A percentile compares a stretch with the other conserved stretches of the same genome.
Conservation (phyloP, 1,284 basidiomycete genomes). For the Puccinia hordei region DNA sequence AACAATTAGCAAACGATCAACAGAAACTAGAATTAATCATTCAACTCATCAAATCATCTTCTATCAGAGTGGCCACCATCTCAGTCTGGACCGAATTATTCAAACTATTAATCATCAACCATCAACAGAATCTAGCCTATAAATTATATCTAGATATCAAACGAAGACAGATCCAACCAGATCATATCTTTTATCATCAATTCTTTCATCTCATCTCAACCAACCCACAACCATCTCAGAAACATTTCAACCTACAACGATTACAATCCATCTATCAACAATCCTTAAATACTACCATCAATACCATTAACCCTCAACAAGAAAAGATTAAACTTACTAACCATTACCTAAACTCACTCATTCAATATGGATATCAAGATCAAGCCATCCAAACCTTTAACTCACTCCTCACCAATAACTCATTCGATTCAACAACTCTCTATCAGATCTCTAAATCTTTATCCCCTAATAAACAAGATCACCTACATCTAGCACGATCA, state of each 20-base stretch:
- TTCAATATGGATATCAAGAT: not conserved
- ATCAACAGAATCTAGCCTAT: constrained; percentile 14
- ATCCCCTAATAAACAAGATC: not conserved
- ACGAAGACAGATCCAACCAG: constrained; percentile 52
- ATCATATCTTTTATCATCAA: constrained; percentile 52
- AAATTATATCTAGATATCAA: constrained; percentile 51
- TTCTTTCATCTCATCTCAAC: constrained; percentile 49
- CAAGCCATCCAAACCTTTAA: constrained; percentile 23
- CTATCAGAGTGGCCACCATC: constrained; percentile 51
- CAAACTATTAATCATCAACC: constrained; percentile 43
- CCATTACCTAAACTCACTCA: constrained; percentile 19
- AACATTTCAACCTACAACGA: not conserved
- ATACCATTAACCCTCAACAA: not conserved
- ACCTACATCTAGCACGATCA: not conserved
- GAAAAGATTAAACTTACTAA: constrained; percentile 10
- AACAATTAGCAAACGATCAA: not conserved
- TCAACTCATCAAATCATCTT: constrained; percentile 51
- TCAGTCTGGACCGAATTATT: constrained; percentile 56
- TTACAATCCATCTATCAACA: constrained; percentile 34
- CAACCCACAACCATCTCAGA: not conserved
- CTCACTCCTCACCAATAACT: not conserved
- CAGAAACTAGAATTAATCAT: constrained; percentile 45
- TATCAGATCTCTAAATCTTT: constrained; percentile 15
- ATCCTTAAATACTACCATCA: not conserved
- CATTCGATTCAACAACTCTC: constrained; percentile 32